These are phyloP conservation scores for Xylariomycetidae sp. DNA, from an alignment of 2,329 filamentous ascomycete species.

Conservation along the genomic window DNA sequence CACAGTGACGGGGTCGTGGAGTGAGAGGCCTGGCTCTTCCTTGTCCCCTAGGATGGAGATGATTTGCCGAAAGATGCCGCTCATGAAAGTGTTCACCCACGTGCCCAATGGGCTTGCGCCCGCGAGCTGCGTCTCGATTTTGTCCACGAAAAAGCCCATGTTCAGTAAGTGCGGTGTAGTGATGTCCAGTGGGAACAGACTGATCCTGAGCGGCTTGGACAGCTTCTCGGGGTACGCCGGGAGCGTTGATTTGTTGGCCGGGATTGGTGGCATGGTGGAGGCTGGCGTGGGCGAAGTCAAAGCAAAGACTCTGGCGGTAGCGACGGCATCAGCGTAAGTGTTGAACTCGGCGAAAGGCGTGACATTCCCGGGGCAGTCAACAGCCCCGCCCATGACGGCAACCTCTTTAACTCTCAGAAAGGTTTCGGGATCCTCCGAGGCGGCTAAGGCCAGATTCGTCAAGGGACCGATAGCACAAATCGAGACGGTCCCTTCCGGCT, in stretches of 20 bases:
- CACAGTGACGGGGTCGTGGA: slow-evolving; percentile 74
- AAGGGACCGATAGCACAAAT: slow-evolving; percentile 85
- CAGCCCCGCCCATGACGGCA: slow-evolving; percentile 89
- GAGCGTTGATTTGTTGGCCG: slow-evolving; percentile 43
- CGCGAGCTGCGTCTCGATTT: slow-evolving; percentile 48
- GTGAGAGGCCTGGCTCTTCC: slow-evolving; percentile 52
- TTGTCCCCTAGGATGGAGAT: slow-evolving; percentile 53
- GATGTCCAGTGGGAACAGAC: slow-evolving; percentile 71
- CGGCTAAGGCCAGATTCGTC: slow-evolving; percentile 88
- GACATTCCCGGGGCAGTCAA: slow-evolving; percentile 75
- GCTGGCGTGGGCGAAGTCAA: slow-evolving; percentile 67
- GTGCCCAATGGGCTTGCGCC: slow-evolving; percentile 65
- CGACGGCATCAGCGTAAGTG: slow-evolving; percentile 79
- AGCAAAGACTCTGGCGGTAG: slow-evolving; percentile 70
- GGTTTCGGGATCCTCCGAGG: slow-evolving; percentile 79
- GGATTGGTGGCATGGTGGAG: slow-evolving; percentile 72
- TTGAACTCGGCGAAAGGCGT: slow-evolving; percentile 92
- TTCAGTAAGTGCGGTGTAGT: slow-evolving; percentile 65
- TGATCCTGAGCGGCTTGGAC: slow-evolving; percentile 58
- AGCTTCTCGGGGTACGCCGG: slow-evolving; percentile 59
- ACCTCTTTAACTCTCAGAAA: slow-evolving; percentile 88
- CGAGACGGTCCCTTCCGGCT: slow-evolving; percentile 78
- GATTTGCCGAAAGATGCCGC: slow-evolving; percentile 64
- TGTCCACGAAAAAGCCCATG: slow-evolving; percentile 50
- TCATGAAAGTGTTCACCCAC: slow-evolving; percentile 68